phyloP scores from a whole-genome alignment of 2,329 filamentous ascomycete species.

The Rutstroemia sp. region DNA sequence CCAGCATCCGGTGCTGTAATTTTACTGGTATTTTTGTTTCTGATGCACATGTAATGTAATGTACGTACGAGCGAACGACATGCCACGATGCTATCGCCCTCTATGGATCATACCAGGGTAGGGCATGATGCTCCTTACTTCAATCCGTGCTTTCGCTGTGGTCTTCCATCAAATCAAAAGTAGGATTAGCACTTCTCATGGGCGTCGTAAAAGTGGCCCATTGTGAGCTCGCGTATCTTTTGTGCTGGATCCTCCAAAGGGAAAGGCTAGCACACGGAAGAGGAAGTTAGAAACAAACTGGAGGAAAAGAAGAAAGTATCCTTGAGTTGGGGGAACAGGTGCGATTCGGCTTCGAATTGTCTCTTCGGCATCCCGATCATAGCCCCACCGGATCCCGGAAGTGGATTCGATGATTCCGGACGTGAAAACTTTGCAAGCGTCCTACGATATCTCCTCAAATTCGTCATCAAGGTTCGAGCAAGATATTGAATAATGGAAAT shows the following conservation, averaged over 20 bases:
- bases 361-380: constrained; percentile 6
- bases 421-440: not conserved
- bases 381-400: not conserved
- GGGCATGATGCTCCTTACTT: not conserved
- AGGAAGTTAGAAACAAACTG: no score
- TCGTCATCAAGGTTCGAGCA: not conserved
- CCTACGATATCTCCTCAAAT: not conserved
- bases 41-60: not conserved
- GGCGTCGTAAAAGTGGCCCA: no score
- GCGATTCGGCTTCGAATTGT: constrained; percentile 1
- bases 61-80: not conserved
- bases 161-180: no score
- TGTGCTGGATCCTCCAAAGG: no score
- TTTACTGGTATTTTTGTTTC: not conserved
- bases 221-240: no score
- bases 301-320: not conserved
- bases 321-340: not conserved
- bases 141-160: no score
- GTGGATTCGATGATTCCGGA: not conserved
- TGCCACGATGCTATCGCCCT: not conserved
- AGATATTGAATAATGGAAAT: not conserved
- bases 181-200: no score
- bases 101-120: not conserved
- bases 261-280: no score
- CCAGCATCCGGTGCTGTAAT: not conserved